Conservation (phyloP, 2,329 filamentous ascomycete genomes). For the Drechslera avenae region DNA sequence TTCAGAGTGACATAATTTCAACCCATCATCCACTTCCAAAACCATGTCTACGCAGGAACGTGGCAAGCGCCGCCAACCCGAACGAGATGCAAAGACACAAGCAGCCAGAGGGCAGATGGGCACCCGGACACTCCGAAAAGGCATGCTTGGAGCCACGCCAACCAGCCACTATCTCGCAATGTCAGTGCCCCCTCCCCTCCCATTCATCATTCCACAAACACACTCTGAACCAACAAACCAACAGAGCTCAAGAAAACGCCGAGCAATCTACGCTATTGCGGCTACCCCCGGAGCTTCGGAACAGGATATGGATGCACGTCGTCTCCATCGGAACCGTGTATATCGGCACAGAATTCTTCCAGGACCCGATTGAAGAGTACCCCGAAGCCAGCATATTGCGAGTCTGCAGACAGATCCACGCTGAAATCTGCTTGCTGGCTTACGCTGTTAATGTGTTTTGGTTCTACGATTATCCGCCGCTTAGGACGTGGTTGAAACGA, state of each 20-base stretch:
- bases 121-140: background rate
- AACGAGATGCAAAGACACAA: background rate
- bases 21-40: background rate
- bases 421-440: background rate
- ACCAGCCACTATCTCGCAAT: background rate
- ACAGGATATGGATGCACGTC: background rate
- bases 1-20: background rate
- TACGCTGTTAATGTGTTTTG: background rate
- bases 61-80: background rate
- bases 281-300: background rate
- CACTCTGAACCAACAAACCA: background rate
- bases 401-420: background rate
- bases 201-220: background rate
- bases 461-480: background rate
- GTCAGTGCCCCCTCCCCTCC: background rate
- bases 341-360: background rate
- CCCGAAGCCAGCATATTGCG: background rate
- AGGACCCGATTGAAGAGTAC: background rate
- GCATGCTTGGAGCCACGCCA: background rate
- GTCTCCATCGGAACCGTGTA: background rate
- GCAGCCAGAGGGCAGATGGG: background rate
- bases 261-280: background rate
- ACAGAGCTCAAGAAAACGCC: background rate
- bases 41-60: background rate
- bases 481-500: background rate